A percentile compares a stretch with the other conserved stretches of the same genome.
These are phyloP conservation scores for Cercophora newfieldiana DNA, from an alignment of 495 filamentous ascomycete species.

Conservation along the genomic window DNA sequence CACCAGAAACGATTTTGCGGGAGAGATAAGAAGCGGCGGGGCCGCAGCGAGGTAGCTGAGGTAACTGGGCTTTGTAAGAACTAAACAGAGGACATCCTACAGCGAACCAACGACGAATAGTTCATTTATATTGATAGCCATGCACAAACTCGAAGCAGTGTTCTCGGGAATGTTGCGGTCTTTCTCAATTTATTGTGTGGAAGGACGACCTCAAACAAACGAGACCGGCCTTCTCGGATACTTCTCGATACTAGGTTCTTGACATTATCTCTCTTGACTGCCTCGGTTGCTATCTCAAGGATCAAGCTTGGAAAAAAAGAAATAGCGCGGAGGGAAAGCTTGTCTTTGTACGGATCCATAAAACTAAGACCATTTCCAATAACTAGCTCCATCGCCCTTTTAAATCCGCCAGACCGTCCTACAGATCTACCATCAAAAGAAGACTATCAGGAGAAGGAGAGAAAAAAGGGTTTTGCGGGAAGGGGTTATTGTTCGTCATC, in stretches of 20 bases:
- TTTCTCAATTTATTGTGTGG: no score
- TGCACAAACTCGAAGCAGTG: no score
- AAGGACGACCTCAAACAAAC: not conserved
- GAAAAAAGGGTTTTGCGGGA: not conserved
- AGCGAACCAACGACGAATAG: no score
- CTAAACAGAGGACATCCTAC: no score
- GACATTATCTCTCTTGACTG: not conserved
- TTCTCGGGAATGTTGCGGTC: no score
- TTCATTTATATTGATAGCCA: no score
- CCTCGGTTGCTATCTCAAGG: not conserved
- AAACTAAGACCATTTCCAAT: constrained; percentile 3
- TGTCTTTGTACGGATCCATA: not conserved
- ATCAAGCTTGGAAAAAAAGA: not conserved
- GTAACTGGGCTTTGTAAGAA: no score
- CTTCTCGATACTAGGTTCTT: not conserved
- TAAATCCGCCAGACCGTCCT: not conserved
- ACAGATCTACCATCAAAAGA: constrained; percentile 3
- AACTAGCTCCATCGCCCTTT: not conserved
- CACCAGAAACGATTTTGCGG: no score
- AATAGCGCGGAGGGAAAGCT: not conserved
- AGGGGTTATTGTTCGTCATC: constrained; percentile 14
- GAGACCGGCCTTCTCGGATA: not conserved
- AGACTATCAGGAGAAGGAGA: not conserved
- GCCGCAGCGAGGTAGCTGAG: no score
- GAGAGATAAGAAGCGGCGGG: no score